Evolutionary conservation across 768 basidiomycete genomes (phyloP), one percentile per base, ranked within the genome.

Genomic region (Pisolithus orientalis): DNA sequence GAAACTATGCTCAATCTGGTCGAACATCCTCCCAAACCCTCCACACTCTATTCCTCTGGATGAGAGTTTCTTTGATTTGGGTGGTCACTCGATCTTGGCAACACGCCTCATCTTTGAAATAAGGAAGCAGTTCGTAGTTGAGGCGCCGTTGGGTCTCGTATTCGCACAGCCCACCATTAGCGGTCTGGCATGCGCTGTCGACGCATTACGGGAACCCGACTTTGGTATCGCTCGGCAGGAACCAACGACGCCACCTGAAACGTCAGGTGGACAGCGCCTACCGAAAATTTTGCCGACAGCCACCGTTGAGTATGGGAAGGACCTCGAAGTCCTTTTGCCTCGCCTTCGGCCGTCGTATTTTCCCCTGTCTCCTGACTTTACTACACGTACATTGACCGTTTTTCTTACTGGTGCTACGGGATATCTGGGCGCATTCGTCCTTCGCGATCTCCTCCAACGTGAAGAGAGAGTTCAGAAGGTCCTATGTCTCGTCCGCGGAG

Each of bases 341-440:
- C 72, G 72, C 57, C 77, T 98, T 24, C 74, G 75, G 40, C 60
- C 72, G 1, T 75, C 79, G 7, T 97, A 93, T 67, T 68, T 76
- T 0, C 70, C 80, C n/a, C 67, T 83, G 2, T 74, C 85, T 0
- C 50, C 72, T n/a, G 79, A 84, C 58, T 84, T 84, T 59, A 62
- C 66, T 21, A 63, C 69, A 25, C 77, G 72, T 42, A 69, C 74
- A 11, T 57, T 94, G 39, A 90, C 89, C 0, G 79, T 98, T 29
- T 96, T 99, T 76, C 80, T 99, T 29, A 98, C 96, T 6, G 96
- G 96, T 6, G 94, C 92, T 5, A 97, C 96, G 8, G 96, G 96
- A 2, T 99, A 94, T 76, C 77, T 99, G 14, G 96, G 96, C 13
- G 93, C 91, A 5, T 98, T 95, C 67, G 80, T 98, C 54, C 73